Base-by-base conservation (phyloP, 2,329 filamentous ascomycete species). In the Meredithiella fracta region DNA sequence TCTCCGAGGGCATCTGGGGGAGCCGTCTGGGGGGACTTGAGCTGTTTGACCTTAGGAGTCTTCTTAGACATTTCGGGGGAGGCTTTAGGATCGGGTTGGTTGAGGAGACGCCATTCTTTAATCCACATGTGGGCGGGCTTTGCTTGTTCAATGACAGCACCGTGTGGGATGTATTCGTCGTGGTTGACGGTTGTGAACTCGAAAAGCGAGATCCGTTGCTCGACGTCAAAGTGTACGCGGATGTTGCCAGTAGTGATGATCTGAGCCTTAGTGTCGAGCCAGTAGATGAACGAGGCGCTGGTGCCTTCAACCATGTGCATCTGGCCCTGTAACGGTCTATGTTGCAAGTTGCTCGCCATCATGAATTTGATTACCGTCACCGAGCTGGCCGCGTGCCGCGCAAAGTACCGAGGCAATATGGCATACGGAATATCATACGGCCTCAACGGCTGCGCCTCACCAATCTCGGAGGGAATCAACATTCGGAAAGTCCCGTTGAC, bases 311-410 rank as follows among this genome's bases (percentile, higher is more conserved):
- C 83, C 62, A 82, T 82, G 63, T 85, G 81, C 49, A 79, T 80
- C 0, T 68, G 68, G 1, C 71, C 73, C 1, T 73, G 26, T 25
- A 34, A 47, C 11, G 31, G 50, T 5, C 31, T 14, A 8, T 52
- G 34, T 4, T 52, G 22, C 23, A 54, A 31, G 17, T 34, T 7
- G 73, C 63, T 80, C 62, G 94, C 89, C 63, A 94, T 77, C 22
- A 89, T 80, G 65, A 97, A 77, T 66, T 95, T 88, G 62, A 97
- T 86, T 55, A 82, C 86, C 62, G 79, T 84, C 56, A 96, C 82
- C 5, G 89, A 90, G 59, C 87, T 91, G 57, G 84, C 83, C 65
- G 92, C 96, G 63, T 94, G 85, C 0, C 87, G 90, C 63, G 85
- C 81, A 66, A 95, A 96, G 67, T 92, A 97, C 63, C 91, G 82